Base-by-base conservation (phyloP, 2,329 filamentous ascomycete genomes). In the Cercospora janseana region DNA sequence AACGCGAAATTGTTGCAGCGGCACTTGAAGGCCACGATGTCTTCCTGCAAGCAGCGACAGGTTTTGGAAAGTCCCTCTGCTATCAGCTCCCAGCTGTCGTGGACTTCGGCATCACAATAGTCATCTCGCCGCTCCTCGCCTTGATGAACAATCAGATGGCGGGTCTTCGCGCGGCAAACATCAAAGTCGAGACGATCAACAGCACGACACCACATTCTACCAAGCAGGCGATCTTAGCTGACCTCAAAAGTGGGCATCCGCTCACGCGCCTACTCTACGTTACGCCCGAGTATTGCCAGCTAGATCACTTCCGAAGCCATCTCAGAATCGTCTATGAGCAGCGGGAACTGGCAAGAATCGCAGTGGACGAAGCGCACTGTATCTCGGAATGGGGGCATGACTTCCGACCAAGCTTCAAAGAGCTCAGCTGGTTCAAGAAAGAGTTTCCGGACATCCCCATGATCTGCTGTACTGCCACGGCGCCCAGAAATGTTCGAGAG, bases 371-470 rank as follows among this genome's bases (percentile, higher is more conserved):
- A 72, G 92, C 92, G 2, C 92, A 97, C 69, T 97, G 92, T 32
- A 95, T 97, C 60, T 95, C 88, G 18, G 91, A 96, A 82, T 96
- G 92, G 92, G 92, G 92, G 1, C 91, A 97, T 67, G 92, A 97
- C 69, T 97, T 97, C 66, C 86, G 92, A n/a, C 87, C 85, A 27
- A 87, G 90, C 50, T 97, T 95, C 70, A 90, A 93, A 65, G 81
- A 86, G 15, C 78, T 97, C 5, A 85, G 81, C 2, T 96, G 88
- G 83, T 93, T 97, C 73, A 85, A 87, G 60, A 78, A 82, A 41
- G 83, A 83, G 4, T 90, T 93, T 58, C 88, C 90, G 0, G 79
- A 87, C 49, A 88, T 96, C 0, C 91, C 92, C 4, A 86, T 97
- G 55, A 95, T 93, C 69, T 95, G 90, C 56, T 79, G 95, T 10